Percentiles rank a stretch among this genome's conserved stretches.
These are phyloP conservation scores for Paecilomyces sp. DNA, from an alignment of 2,329 filamentous ascomycete genomes.

Conservation along the genomic window DNA sequence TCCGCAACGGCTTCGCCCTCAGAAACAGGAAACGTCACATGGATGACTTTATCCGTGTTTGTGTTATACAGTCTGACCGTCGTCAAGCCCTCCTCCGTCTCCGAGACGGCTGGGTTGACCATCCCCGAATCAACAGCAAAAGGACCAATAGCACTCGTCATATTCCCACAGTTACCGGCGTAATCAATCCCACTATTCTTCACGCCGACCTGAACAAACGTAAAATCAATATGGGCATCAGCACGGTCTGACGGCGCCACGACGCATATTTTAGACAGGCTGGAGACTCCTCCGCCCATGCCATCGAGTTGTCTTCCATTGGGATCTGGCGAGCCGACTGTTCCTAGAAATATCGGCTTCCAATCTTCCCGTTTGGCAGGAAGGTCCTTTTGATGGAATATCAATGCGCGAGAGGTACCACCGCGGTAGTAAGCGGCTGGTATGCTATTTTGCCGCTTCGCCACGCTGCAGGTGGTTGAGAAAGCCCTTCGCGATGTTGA, in stretches of 20 bases:
- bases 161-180: slow-evolving; percentile 69
- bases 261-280: slow-evolving; percentile 64
- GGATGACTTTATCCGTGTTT: slow-evolving; percentile 61
- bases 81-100: slow-evolving; percentile 25
- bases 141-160: slow-evolving; percentile 61
- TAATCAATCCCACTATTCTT: slow-evolving; percentile 55
- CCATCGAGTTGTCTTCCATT: slow-evolving; percentile 66
- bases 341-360: slow-evolving; percentile 49
- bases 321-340: slow-evolving; percentile 59
- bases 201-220: slow-evolving; percentile 63
- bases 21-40: slow-evolving; percentile 49
- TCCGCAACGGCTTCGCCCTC: slow-evolving; percentile 41
- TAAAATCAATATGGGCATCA: slow-evolving; percentile 60
- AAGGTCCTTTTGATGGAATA: slow-evolving; percentile 50
- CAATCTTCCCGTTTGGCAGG: slow-evolving; percentile 41
- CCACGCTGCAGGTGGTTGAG: not conserved
- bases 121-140: slow-evolving; percentile 54
- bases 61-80: slow-evolving; percentile 61
- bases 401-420: slow-evolving; percentile 62
- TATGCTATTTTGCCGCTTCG: slow-evolving; percentile 24
- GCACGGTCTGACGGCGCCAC: slow-evolving; percentile 45
- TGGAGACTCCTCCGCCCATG: slow-evolving; percentile 62
- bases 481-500: not conserved
- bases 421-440: slow-evolving; percentile 58
- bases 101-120: slow-evolving; percentile 18